Percentiles rank a stretch among this genome's conserved stretches.
phyloP scores from a whole-genome alignment of 2,329 filamentous ascomycete species.

The Hirsutella thompsonii region DNA sequence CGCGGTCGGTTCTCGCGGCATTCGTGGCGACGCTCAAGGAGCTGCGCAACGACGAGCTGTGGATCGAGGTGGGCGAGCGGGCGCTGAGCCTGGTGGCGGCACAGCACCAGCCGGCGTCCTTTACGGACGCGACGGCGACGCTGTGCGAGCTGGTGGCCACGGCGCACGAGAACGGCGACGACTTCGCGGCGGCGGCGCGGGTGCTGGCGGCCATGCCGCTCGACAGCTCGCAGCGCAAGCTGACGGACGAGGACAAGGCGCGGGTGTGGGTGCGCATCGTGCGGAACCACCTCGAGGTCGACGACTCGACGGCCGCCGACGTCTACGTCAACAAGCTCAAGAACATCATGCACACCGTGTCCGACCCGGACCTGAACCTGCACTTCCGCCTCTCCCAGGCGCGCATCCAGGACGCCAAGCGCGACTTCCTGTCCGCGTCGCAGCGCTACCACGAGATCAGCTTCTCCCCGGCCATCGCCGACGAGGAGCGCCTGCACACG shows the following conservation, averaged over 20 bases:
- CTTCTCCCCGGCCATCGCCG: constrained; percentile 64
- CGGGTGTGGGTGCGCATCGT: constrained; percentile 88
- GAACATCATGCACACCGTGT: constrained; percentile 71
- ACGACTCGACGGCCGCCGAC: constrained; percentile 77
- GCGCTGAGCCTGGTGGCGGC: constrained; percentile 54
- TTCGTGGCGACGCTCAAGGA: constrained; percentile 52
- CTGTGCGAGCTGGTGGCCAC: constrained; percentile 72
- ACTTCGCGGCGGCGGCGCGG: constrained; percentile 67
- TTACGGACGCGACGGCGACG: constrained; percentile 71
- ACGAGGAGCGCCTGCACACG: constrained; percentile 74
- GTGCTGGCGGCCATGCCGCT: constrained; percentile 73
- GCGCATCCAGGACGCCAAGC: constrained; percentile 81
- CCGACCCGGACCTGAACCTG: constrained; percentile 60
- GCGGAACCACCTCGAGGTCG: constrained; percentile 84
- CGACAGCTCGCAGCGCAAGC: constrained; percentile 75
- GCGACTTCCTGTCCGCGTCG: constrained; percentile 78
- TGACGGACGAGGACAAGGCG: constrained; percentile 72
- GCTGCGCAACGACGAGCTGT: constrained; percentile 48
- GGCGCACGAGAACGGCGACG: constrained; percentile 71
- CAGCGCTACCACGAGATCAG: constrained; percentile 82
- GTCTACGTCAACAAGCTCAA: constrained; percentile 90
- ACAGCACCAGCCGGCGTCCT: constrained; percentile 50
- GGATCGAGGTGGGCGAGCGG: constrained; percentile 64
- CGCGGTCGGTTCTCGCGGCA: constrained; percentile 53
- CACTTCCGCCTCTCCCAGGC: constrained; percentile 89